A percentile compares a stretch with the other conserved stretches of the same genome.
Conservation (phyloP, 768 basidiomycete species). For the Clavulina sp. region DNA sequence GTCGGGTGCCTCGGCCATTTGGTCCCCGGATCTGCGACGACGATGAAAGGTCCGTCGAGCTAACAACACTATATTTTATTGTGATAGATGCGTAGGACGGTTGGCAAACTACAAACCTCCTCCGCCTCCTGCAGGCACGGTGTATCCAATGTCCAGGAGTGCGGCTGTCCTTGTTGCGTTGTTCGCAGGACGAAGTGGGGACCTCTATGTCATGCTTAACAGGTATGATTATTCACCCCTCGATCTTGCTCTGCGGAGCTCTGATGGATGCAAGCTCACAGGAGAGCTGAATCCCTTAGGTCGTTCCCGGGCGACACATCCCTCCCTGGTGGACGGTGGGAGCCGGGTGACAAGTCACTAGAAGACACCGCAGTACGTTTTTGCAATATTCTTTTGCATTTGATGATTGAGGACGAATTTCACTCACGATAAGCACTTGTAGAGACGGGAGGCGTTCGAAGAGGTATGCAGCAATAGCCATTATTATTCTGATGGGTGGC, state of each 20-base stretch:
- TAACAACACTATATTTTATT: no score
- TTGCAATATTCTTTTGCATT: not conserved
- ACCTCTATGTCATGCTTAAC: conserved; percentile 72
- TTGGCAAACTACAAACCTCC: not conserved
- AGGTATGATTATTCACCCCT: conserved; percentile 31
- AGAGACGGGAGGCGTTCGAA: conserved; percentile 82
- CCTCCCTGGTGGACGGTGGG: conserved; percentile 71
- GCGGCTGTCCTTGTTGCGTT: conserved; percentile 72
- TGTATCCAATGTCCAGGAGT: conserved; percentile 14
- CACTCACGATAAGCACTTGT: not conserved
- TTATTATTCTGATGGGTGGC: no score
- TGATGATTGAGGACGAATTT: not conserved
- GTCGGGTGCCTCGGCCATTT: no score
- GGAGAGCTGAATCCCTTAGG: conserved; percentile 53
- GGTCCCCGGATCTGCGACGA: no score
- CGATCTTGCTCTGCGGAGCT: not conserved
- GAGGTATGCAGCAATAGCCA: no score
- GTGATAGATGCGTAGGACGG: not conserved
- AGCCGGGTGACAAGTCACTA: conserved; percentile 42
- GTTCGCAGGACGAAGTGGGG: conserved; percentile 69
- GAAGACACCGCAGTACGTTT: conserved; percentile 59
- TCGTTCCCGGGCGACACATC: conserved; percentile 81
- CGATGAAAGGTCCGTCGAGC: no score
- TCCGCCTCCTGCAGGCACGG: not conserved
- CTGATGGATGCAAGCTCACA: conserved; percentile 16